These are phyloP conservation scores for Daldinia grandis DNA, from an alignment of 495 filamentous ascomycete species.

Conservation along the genomic window DNA sequence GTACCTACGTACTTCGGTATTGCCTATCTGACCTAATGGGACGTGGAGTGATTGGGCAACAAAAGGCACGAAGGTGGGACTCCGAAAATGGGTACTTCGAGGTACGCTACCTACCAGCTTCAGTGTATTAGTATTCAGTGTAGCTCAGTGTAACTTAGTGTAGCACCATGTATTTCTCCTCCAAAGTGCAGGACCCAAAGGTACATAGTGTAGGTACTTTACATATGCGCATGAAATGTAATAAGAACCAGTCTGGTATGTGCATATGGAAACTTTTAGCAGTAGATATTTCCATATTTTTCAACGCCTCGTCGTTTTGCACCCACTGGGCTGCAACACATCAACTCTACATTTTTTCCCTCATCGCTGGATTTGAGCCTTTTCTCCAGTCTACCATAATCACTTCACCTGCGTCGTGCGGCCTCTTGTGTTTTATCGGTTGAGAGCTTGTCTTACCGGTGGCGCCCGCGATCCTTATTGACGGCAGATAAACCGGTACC, in stretches of 20 bases:
- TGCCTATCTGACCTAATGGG: conserved; percentile 26
- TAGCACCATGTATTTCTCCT: neutral
- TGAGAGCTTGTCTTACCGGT: conserved; percentile 19
- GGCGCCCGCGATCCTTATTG: conserved; percentile 25
- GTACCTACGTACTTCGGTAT: conserved; percentile 9
- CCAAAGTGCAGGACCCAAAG: neutral
- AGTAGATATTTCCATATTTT: conserved; percentile 39
- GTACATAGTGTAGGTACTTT: conserved; percentile 7
- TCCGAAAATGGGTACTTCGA: conserved; percentile 1
- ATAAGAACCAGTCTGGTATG: conserved; percentile 35
- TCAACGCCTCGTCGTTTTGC: conserved; percentile 29
- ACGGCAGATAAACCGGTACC: conserved; percentile 14
- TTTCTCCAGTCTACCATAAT: neutral
- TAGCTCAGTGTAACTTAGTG: neutral
- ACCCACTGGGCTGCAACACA: conserved; percentile 35
- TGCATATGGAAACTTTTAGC: conserved; percentile 20
- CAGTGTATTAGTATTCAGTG: conserved; percentile 1
- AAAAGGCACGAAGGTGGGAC: conserved; percentile 11
- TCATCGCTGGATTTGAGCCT: conserved; percentile 13
- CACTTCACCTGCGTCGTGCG: neutral
- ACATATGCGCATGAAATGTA: conserved; percentile 34
- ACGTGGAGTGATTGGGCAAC: conserved; percentile 22
- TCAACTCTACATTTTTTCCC: conserved; percentile 20
- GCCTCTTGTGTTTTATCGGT: conserved; percentile 9
- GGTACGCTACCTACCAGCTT: neutral